Evolutionary conservation across 345 rosid genomes (phyloP), one percentile per base, ranked within the genome.

Genomic region (Draba incana): DNA sequence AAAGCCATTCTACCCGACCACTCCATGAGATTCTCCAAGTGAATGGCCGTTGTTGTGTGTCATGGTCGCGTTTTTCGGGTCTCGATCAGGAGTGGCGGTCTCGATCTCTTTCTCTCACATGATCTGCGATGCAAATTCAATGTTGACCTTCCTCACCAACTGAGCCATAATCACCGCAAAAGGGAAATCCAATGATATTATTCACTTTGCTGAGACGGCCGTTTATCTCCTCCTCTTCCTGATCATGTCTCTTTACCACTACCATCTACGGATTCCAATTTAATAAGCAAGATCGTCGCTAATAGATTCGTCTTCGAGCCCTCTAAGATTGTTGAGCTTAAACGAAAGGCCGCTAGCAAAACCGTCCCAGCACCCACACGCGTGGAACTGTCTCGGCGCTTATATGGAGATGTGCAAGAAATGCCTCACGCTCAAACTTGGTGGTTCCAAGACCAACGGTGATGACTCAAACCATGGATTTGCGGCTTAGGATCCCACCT

Each of bases 51-150:
- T 62, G 68, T 52, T 71, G 5, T 11, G 14, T 14, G 66, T 38
- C 41, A 79, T 42, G 10, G 51, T 59, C 62, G 81, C 23, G 68
- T 35, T 70, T 64, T 71, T 82, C 10, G 67, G 76, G 8, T 78
- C 82, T 2, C 81, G 87, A 7, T 57, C 72, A 57, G 92, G 86
- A n/a, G 42, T 80, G 2, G 83, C 80, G 12, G 23, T 84, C 4
- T 31, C 70, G 8, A 15, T 80, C 1, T 50, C 69, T 31, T 14
- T 75, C 0, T 81, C 87, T 10, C 92, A 86, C 74, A 74, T 57
- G 63, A 50, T 81, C 8, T 77, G 77, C 2, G 91, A 86, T 15
- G 85, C 80, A 3, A 57, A 77, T 1, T 75, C 88, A 15, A 20
- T 57, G 15, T 49, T 75, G 28, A 70, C 48, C 3, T 86, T 72